Evolutionary conservation across 306 rosid species (phyloP).

Genomic region (Cucumis cinereus): DNA sequence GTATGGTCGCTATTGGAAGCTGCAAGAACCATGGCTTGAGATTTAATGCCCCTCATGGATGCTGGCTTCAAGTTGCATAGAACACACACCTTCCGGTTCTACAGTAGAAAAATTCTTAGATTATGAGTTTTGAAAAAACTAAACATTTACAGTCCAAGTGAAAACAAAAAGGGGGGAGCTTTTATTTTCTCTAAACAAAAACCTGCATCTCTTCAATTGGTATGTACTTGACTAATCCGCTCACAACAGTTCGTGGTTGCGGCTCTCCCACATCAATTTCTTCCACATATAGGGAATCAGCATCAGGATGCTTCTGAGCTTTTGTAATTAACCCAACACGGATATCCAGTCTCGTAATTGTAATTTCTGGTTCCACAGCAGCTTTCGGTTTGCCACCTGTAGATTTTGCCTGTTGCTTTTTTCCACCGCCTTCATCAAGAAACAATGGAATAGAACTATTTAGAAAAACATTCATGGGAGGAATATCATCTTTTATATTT

Average conservation of each 20-base stretch:
- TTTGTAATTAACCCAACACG: conserved; percentile 75
- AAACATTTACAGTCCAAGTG: not conserved
- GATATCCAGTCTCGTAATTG: conserved; percentile 78
- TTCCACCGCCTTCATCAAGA: conserved; percentile 43
- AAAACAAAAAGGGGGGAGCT: not conserved
- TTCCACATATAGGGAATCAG: conserved; percentile 87
- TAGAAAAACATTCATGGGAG: not conserved
- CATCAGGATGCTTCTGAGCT: conserved; percentile 87
- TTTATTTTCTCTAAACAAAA: not conserved
- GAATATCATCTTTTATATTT: not conserved
- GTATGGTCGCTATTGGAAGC: conserved; percentile 62
- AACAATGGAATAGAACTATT: conserved; percentile 8
- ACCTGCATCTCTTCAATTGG: conserved; percentile 97
- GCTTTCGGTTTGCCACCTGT: conserved; percentile 39
- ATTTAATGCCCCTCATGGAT: conserved; percentile 75
- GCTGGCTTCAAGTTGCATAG: conserved; percentile 93
- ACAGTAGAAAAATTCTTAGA: conserved; percentile 10
- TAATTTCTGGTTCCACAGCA: conserved; percentile 38
- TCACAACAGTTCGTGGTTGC: conserved; percentile 73
- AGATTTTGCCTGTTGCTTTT: conserved; percentile 51
- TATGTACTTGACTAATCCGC: conserved; percentile 83
- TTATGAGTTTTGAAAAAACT: not conserved
- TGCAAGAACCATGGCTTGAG: conserved; percentile 97
- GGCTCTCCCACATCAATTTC: conserved; percentile 87
- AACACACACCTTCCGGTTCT: conserved; percentile 89